Percentiles rank a stretch among this genome's conserved stretches.
phyloP scores from a whole-genome alignment of 495 filamentous ascomycete species.

The Penicillium lividum region DNA sequence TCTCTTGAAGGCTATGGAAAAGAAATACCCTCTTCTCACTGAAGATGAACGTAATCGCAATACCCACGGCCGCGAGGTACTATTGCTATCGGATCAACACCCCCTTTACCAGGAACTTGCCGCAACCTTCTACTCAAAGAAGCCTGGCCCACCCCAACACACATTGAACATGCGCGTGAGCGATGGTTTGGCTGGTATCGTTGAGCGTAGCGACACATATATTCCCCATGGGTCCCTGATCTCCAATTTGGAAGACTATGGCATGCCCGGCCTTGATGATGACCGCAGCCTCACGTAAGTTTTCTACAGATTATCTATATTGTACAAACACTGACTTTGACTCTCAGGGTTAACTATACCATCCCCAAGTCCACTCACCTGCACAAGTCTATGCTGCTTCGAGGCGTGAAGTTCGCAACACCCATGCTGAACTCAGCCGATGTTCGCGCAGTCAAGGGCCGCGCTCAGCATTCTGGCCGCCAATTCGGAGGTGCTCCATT shows the following conservation, averaged over 20 bases:
- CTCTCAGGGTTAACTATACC: constrained; percentile 72
- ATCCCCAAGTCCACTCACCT: constrained; percentile 68
- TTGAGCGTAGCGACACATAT: constrained; percentile 78
- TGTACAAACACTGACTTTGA: constrained; percentile 34
- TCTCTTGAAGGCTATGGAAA: constrained; percentile 78
- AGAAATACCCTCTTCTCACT: constrained; percentile 76
- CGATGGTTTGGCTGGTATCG: constrained; percentile 74
- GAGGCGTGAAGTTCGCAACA: constrained; percentile 70
- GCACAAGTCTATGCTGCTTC: constrained; percentile 94
- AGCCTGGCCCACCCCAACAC: constrained; percentile 63
- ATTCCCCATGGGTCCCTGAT: constrained; percentile 70
- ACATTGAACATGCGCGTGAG: constrained; percentile 72
- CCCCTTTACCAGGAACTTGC: constrained; percentile 80
- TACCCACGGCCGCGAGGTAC: constrained; percentile 71
- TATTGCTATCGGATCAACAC: constrained; percentile 81
- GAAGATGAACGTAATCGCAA: constrained; percentile 80
- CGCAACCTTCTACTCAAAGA: constrained; percentile 86
- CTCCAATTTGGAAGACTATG: constrained; percentile 62
- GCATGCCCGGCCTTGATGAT: constrained; percentile 75
- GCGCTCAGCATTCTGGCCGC: constrained; percentile 60
- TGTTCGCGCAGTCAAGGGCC: constrained; percentile 64
- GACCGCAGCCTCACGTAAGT: constrained; percentile 81
- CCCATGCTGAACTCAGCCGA: constrained; percentile 73
- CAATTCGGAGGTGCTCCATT: constrained; percentile 65
- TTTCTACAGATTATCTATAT: neutral